Evolutionary conservation across 768 basidiomycete genomes (phyloP), one percentile per base, ranked within the genome.

Genomic region (Boletus insuetus): DNA sequence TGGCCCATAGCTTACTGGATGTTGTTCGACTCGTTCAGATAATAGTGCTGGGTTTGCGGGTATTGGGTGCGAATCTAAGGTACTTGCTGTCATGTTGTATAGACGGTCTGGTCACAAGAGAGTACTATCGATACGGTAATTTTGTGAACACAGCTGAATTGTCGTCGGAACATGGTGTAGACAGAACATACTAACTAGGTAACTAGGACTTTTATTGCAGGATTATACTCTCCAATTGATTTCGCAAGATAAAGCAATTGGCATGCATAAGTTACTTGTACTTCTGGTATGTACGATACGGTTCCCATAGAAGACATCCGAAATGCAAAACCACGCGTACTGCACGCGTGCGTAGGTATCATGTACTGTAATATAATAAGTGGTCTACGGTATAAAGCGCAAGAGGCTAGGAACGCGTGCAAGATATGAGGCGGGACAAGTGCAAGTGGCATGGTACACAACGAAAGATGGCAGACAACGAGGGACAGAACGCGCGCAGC

Each of bases 361-460:
- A 55, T 53, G 45, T 64, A 61, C 49, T 22, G 39, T 58, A 58
- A 54, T 51, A 58, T 22, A 49, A 16, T 64, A 55, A 55, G 20
- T 32, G 49, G 9, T 55, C 26, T 64, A 55, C 16, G 43, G 46
- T 65, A 64, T 46, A 51, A 24, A 37, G 32, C 43, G 31, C 2
- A 46, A 22, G 41, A 9, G 24, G 41, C 14, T 20, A 26, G 32
- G 48, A 54, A 24, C 43, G 41, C 45, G 19, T 56, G 31, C 37
- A 41, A 44, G 29, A 38, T 49, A 53, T 49, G 44, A 39, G 59
- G 49, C 29, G 13, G 35, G 47, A 54, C 40, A 46, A 16, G 51
- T 48, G 50, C 46, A 38, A 38, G 20, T 32, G 26, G 43, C 40
- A 40, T 3, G 12, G 13, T 2, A 43, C 38, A 53, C 11, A 9